Conservation (phyloP, 805 yeast species). For the Komagataella ulmi region DNA sequence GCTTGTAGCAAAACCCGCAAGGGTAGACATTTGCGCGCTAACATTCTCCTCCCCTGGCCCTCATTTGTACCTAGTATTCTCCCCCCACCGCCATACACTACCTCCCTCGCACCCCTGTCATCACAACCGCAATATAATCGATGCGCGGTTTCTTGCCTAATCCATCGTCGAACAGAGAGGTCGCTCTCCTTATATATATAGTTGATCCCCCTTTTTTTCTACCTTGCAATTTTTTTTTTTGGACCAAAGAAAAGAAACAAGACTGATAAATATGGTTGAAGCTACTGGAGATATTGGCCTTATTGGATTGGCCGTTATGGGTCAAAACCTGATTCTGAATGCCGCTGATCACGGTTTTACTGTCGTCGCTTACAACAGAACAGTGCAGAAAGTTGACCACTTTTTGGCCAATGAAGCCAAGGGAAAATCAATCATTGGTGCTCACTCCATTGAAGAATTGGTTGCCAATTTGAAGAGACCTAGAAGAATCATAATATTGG, state of each 20-base stretch:
- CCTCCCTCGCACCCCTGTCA: not conserved
- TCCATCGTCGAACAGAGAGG: not conserved
- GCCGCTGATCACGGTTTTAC: conserved; percentile 98
- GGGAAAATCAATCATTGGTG: conserved; percentile 94
- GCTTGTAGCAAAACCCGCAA: not conserved
- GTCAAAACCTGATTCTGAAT: conserved; percentile 92
- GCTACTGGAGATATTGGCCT: conserved; percentile 90
- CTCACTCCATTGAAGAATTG: conserved; percentile 83
- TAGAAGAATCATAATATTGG: conserved; percentile 86
- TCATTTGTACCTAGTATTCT: not conserved
- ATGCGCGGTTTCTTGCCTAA: not conserved
- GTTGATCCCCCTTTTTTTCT: not conserved
- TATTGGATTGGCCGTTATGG: conserved; percentile 99
- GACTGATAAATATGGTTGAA: conserved; percentile 3
- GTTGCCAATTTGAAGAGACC: conserved; percentile 88
- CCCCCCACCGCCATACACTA: not conserved
- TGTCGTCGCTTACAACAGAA: conserved; percentile 98
- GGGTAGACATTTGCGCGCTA: not conserved
- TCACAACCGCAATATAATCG: not conserved
- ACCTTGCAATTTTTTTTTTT: not conserved
- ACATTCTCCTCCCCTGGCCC: not conserved
- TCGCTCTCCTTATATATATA: not conserved
- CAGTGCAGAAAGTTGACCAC: conserved; percentile 89
- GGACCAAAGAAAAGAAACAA: not conserved
- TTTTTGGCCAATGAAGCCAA: conserved; percentile 91